Evolutionary conservation across 129 eudicot genomes (phyloP), one percentile per base, ranked within the genome.

Genomic region (Escallonia rubra): DNA sequence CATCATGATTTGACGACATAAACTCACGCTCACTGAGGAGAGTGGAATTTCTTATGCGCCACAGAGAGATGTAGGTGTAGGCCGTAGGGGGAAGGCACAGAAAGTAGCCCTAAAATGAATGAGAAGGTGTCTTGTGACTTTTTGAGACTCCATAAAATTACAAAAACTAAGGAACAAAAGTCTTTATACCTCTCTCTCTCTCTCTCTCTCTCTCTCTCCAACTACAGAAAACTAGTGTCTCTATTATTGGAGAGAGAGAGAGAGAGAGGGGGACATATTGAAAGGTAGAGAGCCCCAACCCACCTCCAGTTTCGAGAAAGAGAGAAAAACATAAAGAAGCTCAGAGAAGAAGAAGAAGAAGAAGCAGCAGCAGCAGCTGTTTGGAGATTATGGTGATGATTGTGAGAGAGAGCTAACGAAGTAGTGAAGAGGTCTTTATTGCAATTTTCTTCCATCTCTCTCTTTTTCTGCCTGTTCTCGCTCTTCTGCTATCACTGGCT

Each of bases 131-230:
- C 69, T 48, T 54, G 51, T 73, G 65, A 47, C 78, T 56, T 55
- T 65, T 64, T 23, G 72, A 61, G 58, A 41, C 69, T 65, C 78
- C 57, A 73, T 57, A 53, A 67, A 41, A 41, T 67, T 67, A 54
- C 71, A 67, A 67, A 67, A 73, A 67, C 71, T 65, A 65, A 51
- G 57, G 61, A 63, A 63, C 69, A 72, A 72, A 65, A 73, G 66
- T 64, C 78, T 50, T 67, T 64, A 48, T 63, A 47, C 61, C n/a
- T n/a, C n/a, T 15, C 45, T 23, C 34, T 23, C 34, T 23, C 34
- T 23, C 34, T 23, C 34, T 39, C 7, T 43, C 34, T 23, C 34
- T 23, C 34, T 23, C 34, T 42, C 46, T 53, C 65, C 23, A 41
- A 57, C 72, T 64, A 62, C 49, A 63, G 43, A 34, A 42, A 49